Evolutionary conservation across 495 filamentous ascomycete species (phyloP).

Genomic region (Aspergillus coremiiformis): DNA sequence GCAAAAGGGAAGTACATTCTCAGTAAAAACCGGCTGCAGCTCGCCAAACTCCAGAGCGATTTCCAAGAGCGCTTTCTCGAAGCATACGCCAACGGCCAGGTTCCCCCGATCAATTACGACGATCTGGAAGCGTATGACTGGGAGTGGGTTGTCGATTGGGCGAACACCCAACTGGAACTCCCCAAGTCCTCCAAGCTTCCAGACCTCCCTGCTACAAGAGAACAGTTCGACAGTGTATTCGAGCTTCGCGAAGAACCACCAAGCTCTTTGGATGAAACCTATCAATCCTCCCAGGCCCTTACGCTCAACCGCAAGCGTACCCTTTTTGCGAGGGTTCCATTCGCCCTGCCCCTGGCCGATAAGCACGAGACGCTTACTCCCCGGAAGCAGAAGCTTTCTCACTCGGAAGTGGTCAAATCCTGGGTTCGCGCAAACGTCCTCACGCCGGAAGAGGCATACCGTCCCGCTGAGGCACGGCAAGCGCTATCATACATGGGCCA

Average conservation of each 20-base stretch:
- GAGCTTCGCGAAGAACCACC: conserved; percentile 39
- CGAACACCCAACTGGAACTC: conserved; percentile 41
- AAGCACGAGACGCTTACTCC: conserved; percentile 4
- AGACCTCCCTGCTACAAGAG: conserved; percentile 45
- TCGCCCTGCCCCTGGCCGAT: conserved; percentile 21
- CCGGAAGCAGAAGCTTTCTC: conserved; percentile 17
- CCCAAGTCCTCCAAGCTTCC: conserved; percentile 34
- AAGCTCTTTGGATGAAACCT: conserved; percentile 33
- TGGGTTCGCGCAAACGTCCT: conserved; percentile 54
- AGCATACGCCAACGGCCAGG: conserved; percentile 61
- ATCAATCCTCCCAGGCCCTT: conserved; percentile 25
- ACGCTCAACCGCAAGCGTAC: conserved; percentile 29
- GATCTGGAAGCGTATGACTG: conserved; percentile 71
- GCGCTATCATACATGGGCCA: conserved; percentile 38
- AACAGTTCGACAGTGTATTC: conserved; percentile 44
- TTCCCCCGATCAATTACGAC: conserved; percentile 66
- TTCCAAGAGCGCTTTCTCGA: conserved; percentile 70
- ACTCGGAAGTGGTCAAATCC: conserved; percentile 45
- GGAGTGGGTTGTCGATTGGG: conserved; percentile 69
- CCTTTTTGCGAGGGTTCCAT: conserved; percentile 34
- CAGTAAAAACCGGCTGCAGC: conserved; percentile 50
- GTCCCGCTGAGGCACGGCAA: conserved; percentile 30
- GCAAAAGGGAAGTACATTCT: conserved; percentile 53
- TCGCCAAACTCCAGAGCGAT: conserved; percentile 63
- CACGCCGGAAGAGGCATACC: conserved; percentile 44